Evolutionary conservation across 345 rosid species (phyloP).

Genomic region (Hibiscus syriacus): DNA sequence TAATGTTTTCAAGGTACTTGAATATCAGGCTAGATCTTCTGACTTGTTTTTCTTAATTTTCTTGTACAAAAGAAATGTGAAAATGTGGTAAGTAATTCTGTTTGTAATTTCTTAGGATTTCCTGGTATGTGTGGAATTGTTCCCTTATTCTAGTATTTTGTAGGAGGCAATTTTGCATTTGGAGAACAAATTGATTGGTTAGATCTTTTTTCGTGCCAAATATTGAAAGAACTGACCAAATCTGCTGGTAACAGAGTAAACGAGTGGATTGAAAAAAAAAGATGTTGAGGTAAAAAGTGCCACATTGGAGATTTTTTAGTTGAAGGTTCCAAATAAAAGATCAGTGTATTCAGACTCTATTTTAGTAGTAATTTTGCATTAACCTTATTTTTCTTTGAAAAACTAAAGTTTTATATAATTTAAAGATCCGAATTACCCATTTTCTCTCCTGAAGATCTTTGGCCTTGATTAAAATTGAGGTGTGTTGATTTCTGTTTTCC

Average conservation of each 20-base stretch:
- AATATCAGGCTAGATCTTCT: neutral
- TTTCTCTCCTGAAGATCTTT: neutral
- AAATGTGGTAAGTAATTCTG: neutral
- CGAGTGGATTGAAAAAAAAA: neutral
- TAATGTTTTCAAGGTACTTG: slow-evolving; percentile 48
- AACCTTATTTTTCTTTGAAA: neutral
- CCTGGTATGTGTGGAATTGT: neutral
- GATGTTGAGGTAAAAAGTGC: neutral
- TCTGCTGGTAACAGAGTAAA: neutral
- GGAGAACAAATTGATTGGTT: neutral
- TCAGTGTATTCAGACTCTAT: neutral
- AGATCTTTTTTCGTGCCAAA: neutral
- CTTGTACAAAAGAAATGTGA: neutral
- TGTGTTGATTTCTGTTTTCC: neutral
- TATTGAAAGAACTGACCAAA: neutral
- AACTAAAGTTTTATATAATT: neutral
- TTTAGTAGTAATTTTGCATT: neutral
- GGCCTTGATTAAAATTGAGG: neutral
- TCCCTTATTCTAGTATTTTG: neutral
- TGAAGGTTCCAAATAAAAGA: neutral
- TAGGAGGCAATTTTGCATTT: neutral
- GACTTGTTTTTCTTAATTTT: neutral
- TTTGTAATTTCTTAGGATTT: neutral
- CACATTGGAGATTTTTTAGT: neutral
- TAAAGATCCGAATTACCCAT: neutral